Conservation (phyloP, 495 filamentous ascomycete genomes). For the Collariella sp. region DNA sequence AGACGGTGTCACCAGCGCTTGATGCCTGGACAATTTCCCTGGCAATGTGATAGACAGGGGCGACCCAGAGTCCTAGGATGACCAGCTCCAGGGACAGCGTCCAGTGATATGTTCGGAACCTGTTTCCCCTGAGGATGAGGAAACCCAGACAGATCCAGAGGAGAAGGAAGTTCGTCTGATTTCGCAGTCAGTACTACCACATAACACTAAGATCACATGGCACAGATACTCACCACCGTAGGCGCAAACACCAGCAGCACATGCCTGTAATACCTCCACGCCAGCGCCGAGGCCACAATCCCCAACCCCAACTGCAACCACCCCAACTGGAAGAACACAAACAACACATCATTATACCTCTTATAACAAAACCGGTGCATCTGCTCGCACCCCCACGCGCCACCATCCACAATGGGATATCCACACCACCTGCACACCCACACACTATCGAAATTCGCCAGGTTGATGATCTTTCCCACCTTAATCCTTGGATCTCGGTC, state of each 20-base stretch:
- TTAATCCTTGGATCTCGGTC: constrained; percentile 16
- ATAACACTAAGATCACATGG: background rate
- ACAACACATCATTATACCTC: constrained; percentile 19
- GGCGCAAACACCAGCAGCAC: constrained; percentile 20
- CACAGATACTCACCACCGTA: constrained; percentile 18
- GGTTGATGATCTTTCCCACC: constrained; percentile 14
- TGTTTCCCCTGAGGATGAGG: constrained; percentile 14
- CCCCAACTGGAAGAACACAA: constrained; percentile 19
- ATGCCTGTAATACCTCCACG: constrained; percentile 21
- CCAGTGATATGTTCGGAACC: constrained; percentile 12
- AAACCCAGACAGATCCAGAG: constrained; percentile 23
- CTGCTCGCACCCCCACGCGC: constrained; percentile 16
- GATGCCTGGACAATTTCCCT: background rate
- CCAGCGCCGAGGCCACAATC: constrained; percentile 17
- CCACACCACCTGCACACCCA: constrained; percentile 28
- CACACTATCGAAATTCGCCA: constrained; percentile 17
- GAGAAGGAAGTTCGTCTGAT: constrained; percentile 21
- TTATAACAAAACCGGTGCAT: constrained; percentile 24
- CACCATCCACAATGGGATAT: constrained; percentile 13
- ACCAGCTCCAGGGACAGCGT: constrained; percentile 21
- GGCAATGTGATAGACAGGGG: constrained; percentile 20
- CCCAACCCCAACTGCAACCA: constrained; percentile 24
- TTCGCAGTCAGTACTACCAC: background rate
- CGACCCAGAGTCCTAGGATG: constrained; percentile 26
- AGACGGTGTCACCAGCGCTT: background rate